These are phyloP conservation scores for Populus hybrid DNA, from an alignment of 441 rosid species.

Conservation along the genomic window DNA sequence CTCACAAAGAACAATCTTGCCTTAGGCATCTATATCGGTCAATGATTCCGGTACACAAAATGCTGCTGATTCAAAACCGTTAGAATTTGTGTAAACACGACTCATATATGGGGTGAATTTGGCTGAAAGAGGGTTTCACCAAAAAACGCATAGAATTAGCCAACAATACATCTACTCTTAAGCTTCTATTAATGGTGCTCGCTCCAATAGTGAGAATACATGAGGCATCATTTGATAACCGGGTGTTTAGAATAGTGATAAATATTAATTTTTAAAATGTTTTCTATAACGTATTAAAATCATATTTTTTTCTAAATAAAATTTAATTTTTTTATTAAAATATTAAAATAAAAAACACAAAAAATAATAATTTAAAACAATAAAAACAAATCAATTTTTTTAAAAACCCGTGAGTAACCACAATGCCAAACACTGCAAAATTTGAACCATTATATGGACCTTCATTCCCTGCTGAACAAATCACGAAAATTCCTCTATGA, in stretches of 20 bases:
- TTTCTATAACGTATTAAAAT: too few species aligned
- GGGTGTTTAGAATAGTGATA: too few species aligned
- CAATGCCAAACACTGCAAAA: too few species aligned
- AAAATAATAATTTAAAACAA: too few species aligned
- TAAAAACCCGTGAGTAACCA: too few species aligned
- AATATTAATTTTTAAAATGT: too few species aligned
- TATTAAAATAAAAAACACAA: too few species aligned
- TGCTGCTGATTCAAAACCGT: slow-evolving; percentile 24
- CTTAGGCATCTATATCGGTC: slow-evolving; percentile 38
- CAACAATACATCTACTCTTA: slow-evolving; percentile 40
- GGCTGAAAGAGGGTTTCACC: slow-evolving; percentile 63
- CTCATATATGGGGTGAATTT: slow-evolving; percentile 32
- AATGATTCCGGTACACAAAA: slow-evolving; percentile 34
- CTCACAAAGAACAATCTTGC: slow-evolving; percentile 46
- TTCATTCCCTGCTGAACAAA: slow-evolving; percentile 52
- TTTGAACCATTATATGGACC: slow-evolving; percentile 33
- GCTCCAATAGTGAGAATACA: slow-evolving; percentile 55
- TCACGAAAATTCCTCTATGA: slow-evolving; percentile 42
- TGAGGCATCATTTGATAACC: slow-evolving; percentile 44
- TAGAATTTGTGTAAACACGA: slow-evolving; percentile 42
- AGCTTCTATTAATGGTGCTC: slow-evolving; percentile 53
- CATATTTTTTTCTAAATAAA: too few species aligned
- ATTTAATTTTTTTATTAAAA: too few species aligned
- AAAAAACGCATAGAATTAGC: slow-evolving; percentile 43
- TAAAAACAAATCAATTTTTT: too few species aligned